Percentiles rank a stretch among this genome's conserved stretches.
Evolutionary conservation across 1,284 basidiomycete species (phyloP).

Genomic region (Leccinum ponderosum): DNA sequence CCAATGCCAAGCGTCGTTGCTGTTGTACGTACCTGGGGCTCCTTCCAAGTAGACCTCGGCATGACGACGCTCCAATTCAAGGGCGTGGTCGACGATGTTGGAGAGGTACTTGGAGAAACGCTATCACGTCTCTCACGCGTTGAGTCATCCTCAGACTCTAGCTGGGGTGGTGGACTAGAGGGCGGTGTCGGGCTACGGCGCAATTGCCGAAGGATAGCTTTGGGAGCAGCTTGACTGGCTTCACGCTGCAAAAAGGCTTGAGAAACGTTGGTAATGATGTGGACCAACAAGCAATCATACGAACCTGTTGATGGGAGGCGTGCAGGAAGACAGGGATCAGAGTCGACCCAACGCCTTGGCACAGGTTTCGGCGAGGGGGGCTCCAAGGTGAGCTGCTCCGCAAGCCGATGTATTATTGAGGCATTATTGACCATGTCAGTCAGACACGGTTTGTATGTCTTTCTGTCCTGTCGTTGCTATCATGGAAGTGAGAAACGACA

Average conservation of each 20-base stretch:
- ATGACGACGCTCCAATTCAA: conserved; percentile 22
- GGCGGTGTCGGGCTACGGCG: conserved; percentile 43
- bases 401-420: conserved; percentile 43
- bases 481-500: conserved; percentile 18
- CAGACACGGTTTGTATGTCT: conserved; percentile 6
- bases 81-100: conserved; percentile 33
- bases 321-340: conserved; percentile 61
- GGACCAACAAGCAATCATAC: conserved; percentile 22
- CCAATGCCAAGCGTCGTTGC: neutral
- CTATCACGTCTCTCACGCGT: conserved; percentile 28
- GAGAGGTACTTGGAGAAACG: conserved; percentile 29
- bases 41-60: conserved; percentile 45
- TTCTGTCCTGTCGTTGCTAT: neutral
- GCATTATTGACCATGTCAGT: conserved; percentile 57
- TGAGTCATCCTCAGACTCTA: conserved; percentile 16
- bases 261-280: conserved; percentile 25
- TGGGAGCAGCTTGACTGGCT: conserved; percentile 55
- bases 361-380: conserved; percentile 15
- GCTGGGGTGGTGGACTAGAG: conserved; percentile 16
- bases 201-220: conserved; percentile 49
- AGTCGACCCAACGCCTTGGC: conserved; percentile 38
- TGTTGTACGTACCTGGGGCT: conserved; percentile 53
- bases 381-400: conserved; percentile 33
- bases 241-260: conserved; percentile 70
- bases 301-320: conserved; percentile 66